Percentiles rank a stretch among this genome's conserved stretches.
Conservation (phyloP, 1,284 basidiomycete species). For the Cutaneotrichosporon mucoides region DNA sequence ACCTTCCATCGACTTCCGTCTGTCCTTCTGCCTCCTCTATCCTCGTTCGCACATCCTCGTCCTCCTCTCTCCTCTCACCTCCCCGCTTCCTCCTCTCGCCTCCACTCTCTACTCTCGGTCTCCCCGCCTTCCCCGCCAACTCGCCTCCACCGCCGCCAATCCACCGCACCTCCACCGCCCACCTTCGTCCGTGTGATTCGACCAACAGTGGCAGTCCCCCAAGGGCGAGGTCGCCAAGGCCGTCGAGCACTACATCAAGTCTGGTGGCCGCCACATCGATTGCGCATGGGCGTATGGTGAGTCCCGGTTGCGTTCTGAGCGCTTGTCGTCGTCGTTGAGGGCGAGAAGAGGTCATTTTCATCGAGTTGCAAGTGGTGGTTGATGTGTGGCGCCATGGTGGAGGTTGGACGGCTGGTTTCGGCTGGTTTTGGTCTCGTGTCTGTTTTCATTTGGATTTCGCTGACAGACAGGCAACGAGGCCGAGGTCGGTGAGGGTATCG, state of each 20-base stretch:
- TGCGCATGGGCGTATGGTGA: conserved; percentile 46
- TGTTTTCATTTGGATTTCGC: neutral
- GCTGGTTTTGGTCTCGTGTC: no score
- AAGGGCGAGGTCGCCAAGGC: conserved; percentile 50
- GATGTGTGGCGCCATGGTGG: no score
- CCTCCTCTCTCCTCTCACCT: no score
- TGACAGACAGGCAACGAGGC: conserved; percentile 61
- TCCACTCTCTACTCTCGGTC: neutral
- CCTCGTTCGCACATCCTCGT: no score
- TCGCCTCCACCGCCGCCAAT: neutral
- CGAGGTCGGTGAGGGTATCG: conserved; percentile 77
- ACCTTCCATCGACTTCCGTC: no score
- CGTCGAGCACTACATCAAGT: conserved; percentile 46
- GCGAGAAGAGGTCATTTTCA: no score
- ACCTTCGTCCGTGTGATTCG: no score
- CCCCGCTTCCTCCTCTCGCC: no score
- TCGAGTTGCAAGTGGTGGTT: no score
- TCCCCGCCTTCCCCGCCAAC: neutral
- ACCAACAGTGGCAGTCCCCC: conserved; percentile 45
- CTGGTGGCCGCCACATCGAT: conserved; percentile 69
- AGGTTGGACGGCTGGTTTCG: neutral
- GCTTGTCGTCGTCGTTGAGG: neutral
- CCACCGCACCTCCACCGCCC: no score
- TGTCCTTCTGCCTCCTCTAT: no score
- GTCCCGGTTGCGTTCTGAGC: neutral